phyloP scores from a whole-genome alignment of 1,284 basidiomycete species.

The Inonotus obliquus region DNA sequence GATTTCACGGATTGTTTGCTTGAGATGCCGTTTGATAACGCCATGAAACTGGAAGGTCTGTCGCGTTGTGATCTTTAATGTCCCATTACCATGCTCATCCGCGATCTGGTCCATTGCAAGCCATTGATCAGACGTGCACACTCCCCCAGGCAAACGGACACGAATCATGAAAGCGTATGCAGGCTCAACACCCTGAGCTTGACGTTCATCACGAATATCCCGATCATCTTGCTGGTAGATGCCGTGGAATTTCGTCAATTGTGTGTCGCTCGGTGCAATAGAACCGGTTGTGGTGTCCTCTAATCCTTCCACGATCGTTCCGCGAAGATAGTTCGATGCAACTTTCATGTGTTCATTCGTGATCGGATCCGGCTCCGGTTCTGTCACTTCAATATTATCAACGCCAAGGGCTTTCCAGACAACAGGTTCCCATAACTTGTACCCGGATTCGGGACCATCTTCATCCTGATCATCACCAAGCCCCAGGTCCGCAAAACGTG shows the following conservation, averaged over 20 bases:
- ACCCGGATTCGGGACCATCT: constrained; percentile 94
- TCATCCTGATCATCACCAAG: constrained; percentile 98
- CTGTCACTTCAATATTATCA: constrained; percentile 83
- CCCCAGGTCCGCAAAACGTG: constrained; percentile 71
- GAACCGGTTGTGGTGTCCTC: constrained; percentile 85
- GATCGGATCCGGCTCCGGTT: constrained; percentile 94
- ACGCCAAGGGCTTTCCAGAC: constrained; percentile 96
- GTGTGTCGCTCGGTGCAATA: constrained; percentile 85
- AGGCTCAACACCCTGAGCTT: constrained; percentile 90
- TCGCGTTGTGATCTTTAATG: constrained; percentile 96
- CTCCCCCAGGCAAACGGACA: constrained; percentile 92
- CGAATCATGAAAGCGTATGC: constrained; percentile 99
- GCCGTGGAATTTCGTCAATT: constrained; percentile 99
- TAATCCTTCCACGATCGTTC: constrained; percentile 92
- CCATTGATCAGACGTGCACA: constrained; percentile 92
- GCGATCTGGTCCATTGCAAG: constrained; percentile 93
- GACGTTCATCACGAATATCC: constrained; percentile 95
- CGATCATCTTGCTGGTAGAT: constrained; percentile 98
- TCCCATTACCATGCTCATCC: constrained; percentile 91
- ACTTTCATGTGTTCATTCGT: constrained; percentile 99
- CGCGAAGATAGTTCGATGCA: constrained; percentile 90
- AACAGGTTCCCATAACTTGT: constrained; percentile 90
- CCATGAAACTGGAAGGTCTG: constrained; percentile 99
- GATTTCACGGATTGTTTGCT: constrained; percentile 95
- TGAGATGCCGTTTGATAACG: constrained; percentile 94